Base-by-base conservation (phyloP, 2,329 filamentous ascomycete genomes). In the Pseudohalonectria lignicola region DNA sequence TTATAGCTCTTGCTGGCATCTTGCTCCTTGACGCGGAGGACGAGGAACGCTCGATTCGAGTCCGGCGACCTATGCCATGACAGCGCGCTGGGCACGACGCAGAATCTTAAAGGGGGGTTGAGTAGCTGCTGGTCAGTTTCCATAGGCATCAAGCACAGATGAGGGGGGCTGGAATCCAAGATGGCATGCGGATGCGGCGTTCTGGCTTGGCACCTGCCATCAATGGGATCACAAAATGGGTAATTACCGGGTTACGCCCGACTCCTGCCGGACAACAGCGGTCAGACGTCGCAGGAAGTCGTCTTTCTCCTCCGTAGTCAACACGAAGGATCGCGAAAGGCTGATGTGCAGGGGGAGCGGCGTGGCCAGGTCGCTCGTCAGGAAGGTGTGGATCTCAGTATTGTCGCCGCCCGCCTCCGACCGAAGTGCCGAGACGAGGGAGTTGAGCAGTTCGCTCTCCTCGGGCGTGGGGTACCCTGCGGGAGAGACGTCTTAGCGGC, bases 341-440 rank as follows among this genome's bases (percentile, higher is more conserved):
- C 87, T 94, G 51, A 98, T 79, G 59, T 98, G 92, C 34, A 98
- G 69, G 3, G 90, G 90, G 36, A 86, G 65, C 5, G 82, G 79
- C 5, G 79, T 77, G 41, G 78, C 83, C 1, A 95, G 72, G 41
- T 92, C 83, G 45, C 81, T 93, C 31, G 71, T 74, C 5, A 96
- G 64, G 42, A 92, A 76, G 45, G 73, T 81, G 45, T 79, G 69
- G 15, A 92, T 63, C 37, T 61, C 9, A 7, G 23, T 12, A 8
- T 7, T 8, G 23, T 12, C 23, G 23, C n/a, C 39, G 17, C 18
- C 25, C 4, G 5, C n/a, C 9, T 51, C 53, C 3, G 39, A 43
- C 38, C 56, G 53, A 2, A 70, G 57, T 7, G 48, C 49, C 19
- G 52, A 43, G 26, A 72, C 58, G 29, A 75, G 58, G 5, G 46